Percentiles rank a stretch among this genome's conserved stretches.
These are phyloP conservation scores for Coprinellus micaceus DNA, from an alignment of 768 basidiomycete species.

Conservation along the genomic window DNA sequence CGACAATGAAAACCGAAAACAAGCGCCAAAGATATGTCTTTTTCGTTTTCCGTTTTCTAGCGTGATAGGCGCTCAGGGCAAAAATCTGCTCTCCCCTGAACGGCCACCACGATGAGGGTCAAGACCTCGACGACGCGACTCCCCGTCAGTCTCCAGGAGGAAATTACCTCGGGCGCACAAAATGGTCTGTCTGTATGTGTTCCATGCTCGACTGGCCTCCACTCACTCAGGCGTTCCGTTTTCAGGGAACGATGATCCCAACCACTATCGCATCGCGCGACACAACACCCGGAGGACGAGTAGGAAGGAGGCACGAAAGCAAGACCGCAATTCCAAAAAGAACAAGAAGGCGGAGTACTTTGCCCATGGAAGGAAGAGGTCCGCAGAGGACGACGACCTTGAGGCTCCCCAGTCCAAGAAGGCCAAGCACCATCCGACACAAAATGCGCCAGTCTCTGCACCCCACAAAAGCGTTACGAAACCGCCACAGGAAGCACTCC, in stretches of 20 bases:
- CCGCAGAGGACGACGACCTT: conserved; percentile 35
- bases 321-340: conserved; percentile 56
- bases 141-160: background rate
- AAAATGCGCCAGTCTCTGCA: too few relatives aligned
- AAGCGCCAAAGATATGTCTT: background rate
- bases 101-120: background rate
- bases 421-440: conserved; percentile 27
- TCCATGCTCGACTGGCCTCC: too few relatives aligned
- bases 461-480: too few relatives aligned
- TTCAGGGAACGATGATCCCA: conserved; percentile 5
- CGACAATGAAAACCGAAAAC: conserved; percentile 10
- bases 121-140: conserved; percentile 1
- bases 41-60: too few relatives aligned
- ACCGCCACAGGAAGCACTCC: too few relatives aligned
- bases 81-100: background rate
- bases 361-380: conserved; percentile 37
- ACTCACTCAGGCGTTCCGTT: background rate
- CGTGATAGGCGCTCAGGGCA: background rate
- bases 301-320: conserved; percentile 64
- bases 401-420: conserved; percentile 53
- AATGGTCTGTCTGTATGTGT: conserved; percentile 4
- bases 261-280: conserved; percentile 3
- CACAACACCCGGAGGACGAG: conserved; percentile 19
- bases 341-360: conserved; percentile 62
- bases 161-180: background rate